A percentile compares a stretch with the other conserved stretches of the same genome.
phyloP scores from a whole-genome alignment of 331 rosid genomes.

The Erythrophleum ivorense region DNA sequence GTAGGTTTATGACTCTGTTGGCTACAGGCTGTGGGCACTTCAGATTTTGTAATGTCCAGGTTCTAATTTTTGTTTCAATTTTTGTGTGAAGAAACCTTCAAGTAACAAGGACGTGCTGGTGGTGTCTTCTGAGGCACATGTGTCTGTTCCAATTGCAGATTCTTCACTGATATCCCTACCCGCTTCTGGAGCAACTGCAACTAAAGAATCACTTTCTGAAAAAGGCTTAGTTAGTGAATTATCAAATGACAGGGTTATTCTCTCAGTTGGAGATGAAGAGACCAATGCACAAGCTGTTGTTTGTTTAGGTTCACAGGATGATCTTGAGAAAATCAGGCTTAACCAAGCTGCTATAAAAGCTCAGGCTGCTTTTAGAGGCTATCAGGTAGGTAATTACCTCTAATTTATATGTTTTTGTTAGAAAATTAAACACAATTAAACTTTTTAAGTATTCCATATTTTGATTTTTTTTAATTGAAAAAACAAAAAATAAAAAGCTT shows the following conservation, averaged over 20 bases:
- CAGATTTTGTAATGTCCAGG: background rate
- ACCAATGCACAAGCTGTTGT: slow-evolving; percentile 36
- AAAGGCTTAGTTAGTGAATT: slow-evolving; percentile 35
- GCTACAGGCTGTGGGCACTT: background rate
- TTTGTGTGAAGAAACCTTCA: slow-evolving; percentile 50
- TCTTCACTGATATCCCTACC: slow-evolving; percentile 40
- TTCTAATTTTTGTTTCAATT: slow-evolving; percentile 31
- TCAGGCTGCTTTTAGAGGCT: slow-evolving; percentile 68
- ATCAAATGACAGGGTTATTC: slow-evolving; percentile 38
- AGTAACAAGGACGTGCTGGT: slow-evolving; percentile 45
- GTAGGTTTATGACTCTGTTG: background rate
- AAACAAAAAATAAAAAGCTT: background rate
- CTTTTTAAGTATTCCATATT: background rate
- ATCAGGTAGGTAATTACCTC: slow-evolving; percentile 52
- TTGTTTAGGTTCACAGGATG: slow-evolving; percentile 40
- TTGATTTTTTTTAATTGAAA: too few species aligned
- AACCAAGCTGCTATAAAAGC: slow-evolving; percentile 54
- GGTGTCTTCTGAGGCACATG: slow-evolving; percentile 49
- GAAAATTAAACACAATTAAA: background rate
- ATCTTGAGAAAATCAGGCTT: slow-evolving; percentile 42
- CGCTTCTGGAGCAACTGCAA: slow-evolving; percentile 33
- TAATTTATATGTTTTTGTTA: background rate
- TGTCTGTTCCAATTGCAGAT: slow-evolving; percentile 39
- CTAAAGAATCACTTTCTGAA: slow-evolving; percentile 35
- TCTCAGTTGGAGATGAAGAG: slow-evolving; percentile 35